phyloP scores from a whole-genome alignment of 2,329 filamentous ascomycete species.

The Cladosporium austrohemisphaericum region DNA sequence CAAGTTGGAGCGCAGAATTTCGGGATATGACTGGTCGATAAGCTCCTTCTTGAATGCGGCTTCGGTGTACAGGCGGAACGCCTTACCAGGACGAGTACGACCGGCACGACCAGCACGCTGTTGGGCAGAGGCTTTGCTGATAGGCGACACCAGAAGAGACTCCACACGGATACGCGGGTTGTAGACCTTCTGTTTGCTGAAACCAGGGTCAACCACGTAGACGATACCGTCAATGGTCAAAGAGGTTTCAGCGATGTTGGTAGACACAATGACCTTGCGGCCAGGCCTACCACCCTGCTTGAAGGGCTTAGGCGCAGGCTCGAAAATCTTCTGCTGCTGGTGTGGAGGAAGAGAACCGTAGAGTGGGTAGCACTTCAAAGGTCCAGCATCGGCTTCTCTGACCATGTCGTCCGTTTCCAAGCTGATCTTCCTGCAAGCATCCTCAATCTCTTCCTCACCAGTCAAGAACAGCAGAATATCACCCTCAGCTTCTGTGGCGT shows the following conservation, averaged over 20 bases:
- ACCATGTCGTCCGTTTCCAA: conserved; percentile 90
- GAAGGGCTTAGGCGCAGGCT: conserved; percentile 71
- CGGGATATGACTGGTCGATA: conserved; percentile 94
- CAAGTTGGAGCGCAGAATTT: conserved; percentile 91
- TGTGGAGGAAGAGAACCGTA: conserved; percentile 90
- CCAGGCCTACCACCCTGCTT: conserved; percentile 77
- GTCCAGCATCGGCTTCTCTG: conserved; percentile 85
- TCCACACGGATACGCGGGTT: conserved; percentile 95
- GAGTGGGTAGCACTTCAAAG: conserved; percentile 83
- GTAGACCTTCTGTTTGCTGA: conserved; percentile 99
- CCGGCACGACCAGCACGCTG: conserved; percentile 98
- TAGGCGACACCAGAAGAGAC: conserved; percentile 93
- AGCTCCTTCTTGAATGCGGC: conserved; percentile 95
- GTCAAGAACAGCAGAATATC: conserved; percentile 94
- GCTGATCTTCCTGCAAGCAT: conserved; percentile 85
- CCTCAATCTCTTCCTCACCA: conserved; percentile 97
- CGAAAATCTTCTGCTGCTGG: conserved; percentile 94
- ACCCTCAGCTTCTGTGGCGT: conserved; percentile 85
- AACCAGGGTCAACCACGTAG: conserved; percentile 97
- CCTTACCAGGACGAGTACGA: conserved; percentile 97
- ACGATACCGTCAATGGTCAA: conserved; percentile 98
- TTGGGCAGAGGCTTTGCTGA: conserved; percentile 95
- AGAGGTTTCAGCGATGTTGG: conserved; percentile 96
- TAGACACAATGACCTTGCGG: conserved; percentile 90
- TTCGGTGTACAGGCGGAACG: conserved; percentile 95